These are phyloP conservation scores for Oemleria cerasiformis DNA, from an alignment of 306 rosid genomes.

Conservation along the genomic window DNA sequence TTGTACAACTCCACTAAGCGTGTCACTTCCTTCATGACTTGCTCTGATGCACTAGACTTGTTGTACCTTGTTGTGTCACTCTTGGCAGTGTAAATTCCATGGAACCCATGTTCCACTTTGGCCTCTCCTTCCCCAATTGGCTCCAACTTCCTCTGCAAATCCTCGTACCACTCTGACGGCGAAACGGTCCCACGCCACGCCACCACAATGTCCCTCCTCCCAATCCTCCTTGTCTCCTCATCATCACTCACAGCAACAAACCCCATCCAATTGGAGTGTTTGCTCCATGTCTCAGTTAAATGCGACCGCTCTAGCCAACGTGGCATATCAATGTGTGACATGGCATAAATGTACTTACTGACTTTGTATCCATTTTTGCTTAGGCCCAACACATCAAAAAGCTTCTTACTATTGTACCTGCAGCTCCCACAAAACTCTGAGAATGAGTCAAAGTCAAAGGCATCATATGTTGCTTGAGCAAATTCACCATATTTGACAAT, in stretches of 20 bases:
- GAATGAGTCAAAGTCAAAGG: constrained; percentile 56
- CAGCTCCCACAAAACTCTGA: constrained; percentile 67
- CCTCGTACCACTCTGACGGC: constrained; percentile 65
- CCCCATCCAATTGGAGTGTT: constrained; percentile 72
- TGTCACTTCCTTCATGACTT: constrained; percentile 46
- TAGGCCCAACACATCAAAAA: constrained; percentile 43
- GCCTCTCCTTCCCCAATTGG: constrained; percentile 38
- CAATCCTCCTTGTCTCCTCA: constrained; percentile 50
- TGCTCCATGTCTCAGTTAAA: constrained; percentile 52
- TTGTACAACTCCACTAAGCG: constrained; percentile 32
- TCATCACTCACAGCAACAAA: constrained; percentile 53
- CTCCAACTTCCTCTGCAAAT: constrained; percentile 49
- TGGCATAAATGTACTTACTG: constrained; percentile 53
- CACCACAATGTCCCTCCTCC: constrained; percentile 54
- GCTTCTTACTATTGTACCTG: constrained; percentile 37
- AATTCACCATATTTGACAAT: constrained; percentile 72
- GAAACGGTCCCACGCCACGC: constrained; percentile 73
- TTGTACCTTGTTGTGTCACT: constrained; percentile 49
- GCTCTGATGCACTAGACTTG: constrained; percentile 67
- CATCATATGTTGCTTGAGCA: constrained; percentile 68
- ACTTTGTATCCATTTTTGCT: constrained; percentile 41
- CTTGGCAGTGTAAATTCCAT: constrained; percentile 53
- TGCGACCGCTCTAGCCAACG: constrained; percentile 58
- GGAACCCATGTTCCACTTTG: constrained; percentile 66
- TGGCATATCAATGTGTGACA: constrained; percentile 56